These are phyloP conservation scores for Pythium utonaiense DNA, from an alignment of 352 stramenopile species.

Conservation along the genomic window DNA sequence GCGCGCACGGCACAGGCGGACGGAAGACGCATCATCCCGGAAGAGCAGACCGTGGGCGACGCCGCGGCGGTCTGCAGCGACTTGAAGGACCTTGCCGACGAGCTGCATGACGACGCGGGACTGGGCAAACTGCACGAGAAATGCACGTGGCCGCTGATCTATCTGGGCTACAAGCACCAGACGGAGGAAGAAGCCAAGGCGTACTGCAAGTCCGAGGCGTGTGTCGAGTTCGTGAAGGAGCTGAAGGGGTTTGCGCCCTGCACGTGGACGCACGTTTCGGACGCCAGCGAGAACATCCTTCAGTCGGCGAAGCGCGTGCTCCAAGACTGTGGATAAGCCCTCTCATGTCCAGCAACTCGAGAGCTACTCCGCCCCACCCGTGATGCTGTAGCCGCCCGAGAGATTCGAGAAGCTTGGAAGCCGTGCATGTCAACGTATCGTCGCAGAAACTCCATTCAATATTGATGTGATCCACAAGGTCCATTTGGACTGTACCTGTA, in stretches of 20 bases:
- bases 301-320: slow-evolving; percentile 43
- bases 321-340: slow-evolving; percentile 30
- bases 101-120: slow-evolving; percentile 6
- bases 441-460: no score
- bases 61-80: slow-evolving; percentile 5
- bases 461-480: not conserved
- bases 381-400: no score
- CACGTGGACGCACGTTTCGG: slow-evolving; percentile 34
- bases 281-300: slow-evolving; percentile 32
- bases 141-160: slow-evolving; percentile 35
- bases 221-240: slow-evolving; percentile 21
- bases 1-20: not conserved
- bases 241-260: slow-evolving; percentile 36
- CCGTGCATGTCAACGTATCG: no score
- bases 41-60: not conserved
- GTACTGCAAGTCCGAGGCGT: slow-evolving; percentile 42
- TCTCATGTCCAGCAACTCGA: no score
- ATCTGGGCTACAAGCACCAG: slow-evolving; percentile 33
- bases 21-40: not conserved
- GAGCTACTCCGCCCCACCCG: no score
- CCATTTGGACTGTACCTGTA: slow-evolving; percentile 1
- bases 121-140: slow-evolving; percentile 16
- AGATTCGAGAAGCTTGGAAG: no score
- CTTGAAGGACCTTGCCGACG: not conserved
- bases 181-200: slow-evolving; percentile 21